Evolutionary conservation across 2,329 filamentous ascomycete species (phyloP), one percentile per base, ranked within the genome.

Genomic region (Nemania bipapillata): DNA sequence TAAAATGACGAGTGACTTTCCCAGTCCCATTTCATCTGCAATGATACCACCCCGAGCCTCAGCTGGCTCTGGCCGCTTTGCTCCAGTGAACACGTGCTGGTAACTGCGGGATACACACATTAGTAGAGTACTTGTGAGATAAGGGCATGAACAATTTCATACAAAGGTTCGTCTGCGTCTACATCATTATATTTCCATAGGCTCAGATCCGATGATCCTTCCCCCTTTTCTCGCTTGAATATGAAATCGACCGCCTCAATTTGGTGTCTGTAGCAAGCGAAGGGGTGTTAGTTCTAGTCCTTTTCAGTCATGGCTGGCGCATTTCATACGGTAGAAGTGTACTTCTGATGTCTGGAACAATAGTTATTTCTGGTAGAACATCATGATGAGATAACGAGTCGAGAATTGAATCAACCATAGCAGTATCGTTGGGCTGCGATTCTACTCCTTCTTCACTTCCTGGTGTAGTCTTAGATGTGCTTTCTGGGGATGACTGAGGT

Each of bases 11-110:
- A 70, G 53, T 7, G 66, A 54, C 50, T 71, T 71, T 7, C 69
- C 69, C 24, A 71, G 30, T 1, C 69, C 69, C 69, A 71, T 71
- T 37, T 62, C 69, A 47, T 71, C 69, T 50, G 69, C 69, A 45
- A 69, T 57, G 7, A 71, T 69, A n/a, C 69, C 69, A 4, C 66
- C 69, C 42, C 52, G 62, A 3, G 58, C 15, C 26, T 69, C 66
- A 40, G 57, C 66, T n/a, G n/a, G 53, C 24, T 47, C 53, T 28
- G 58, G 52, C 11, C 66, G 32, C 35, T 60, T 61, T 37, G 62
- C 42, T 11, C 66, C 66, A 35, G 47, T 69, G 24, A 69, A 37
- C 30, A 63, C 30, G 49, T 69, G 67, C 40, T 63, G 63, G 22
- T 66, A 69, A 40, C 67, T 69, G 11, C 22, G 11, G 30, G 30